phyloP scores from a whole-genome alignment of 192 early-diverging fungal species.

The Chytriomyces sp. region DNA sequence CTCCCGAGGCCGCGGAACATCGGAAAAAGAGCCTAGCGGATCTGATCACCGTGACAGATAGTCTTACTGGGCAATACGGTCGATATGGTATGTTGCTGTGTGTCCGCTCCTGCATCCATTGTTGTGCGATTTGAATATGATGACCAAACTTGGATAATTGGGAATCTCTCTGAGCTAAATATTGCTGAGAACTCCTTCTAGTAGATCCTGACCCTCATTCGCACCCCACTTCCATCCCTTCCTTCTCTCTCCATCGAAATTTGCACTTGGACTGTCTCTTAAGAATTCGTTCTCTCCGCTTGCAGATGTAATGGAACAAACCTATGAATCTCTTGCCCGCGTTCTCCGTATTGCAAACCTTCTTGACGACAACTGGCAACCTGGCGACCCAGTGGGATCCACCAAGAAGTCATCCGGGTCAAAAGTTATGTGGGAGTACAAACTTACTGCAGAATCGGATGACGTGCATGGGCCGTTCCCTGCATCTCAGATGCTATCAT shows the following conservation, averaged over 20 bases:
- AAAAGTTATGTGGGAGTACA: conserved; percentile 40
- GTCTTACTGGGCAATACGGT: conserved; percentile 45
- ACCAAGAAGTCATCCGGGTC: not conserved
- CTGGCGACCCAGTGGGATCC: conserved; percentile 36
- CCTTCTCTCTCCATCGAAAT: not conserved
- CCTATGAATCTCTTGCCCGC: conserved; percentile 56
- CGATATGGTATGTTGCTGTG: conserved; percentile 41
- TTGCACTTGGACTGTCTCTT: too few species aligned
- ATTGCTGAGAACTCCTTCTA: conserved; percentile 29
- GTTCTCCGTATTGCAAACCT: conserved; percentile 43
- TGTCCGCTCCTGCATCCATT: not conserved
- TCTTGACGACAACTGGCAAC: conserved; percentile 48
- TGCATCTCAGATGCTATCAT: conserved; percentile 31
- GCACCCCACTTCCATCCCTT: not conserved
- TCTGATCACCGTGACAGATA: conserved; percentile 49
- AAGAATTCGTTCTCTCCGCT: not conserved
- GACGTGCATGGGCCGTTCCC: conserved; percentile 41
- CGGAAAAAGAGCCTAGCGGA: conserved; percentile 42
- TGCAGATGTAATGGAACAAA: conserved; percentile 52
- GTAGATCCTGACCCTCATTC: conserved; percentile 23
- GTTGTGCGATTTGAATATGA: conserved; percentile 11
- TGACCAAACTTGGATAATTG: conserved; percentile 29
- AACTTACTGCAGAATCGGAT: conserved; percentile 29
- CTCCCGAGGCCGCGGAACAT: conserved; percentile 31
- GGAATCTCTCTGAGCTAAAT: conserved; percentile 32